Evolutionary conservation across 495 filamentous ascomycete genomes (phyloP).

Genomic region (Bacidia gigantensis): DNA sequence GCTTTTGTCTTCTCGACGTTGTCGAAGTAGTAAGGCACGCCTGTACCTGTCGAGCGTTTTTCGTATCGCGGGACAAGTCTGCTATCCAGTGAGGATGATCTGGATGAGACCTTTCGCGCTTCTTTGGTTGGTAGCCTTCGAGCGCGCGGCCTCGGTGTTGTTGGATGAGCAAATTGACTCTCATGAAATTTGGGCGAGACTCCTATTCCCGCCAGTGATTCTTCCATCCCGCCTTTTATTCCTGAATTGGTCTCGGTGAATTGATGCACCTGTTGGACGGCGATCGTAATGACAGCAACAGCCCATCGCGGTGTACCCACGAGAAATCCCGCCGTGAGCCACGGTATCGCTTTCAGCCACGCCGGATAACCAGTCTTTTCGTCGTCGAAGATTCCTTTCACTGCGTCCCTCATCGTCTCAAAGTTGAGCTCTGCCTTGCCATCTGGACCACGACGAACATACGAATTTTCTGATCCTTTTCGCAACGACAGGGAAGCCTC

Average conservation of each 20-base stretch:
- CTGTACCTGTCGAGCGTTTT: conserved; percentile 1
- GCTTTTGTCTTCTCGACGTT: background rate
- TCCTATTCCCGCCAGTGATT: conserved; percentile 2
- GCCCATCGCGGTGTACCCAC: conserved; percentile 8
- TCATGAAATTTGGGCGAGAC: conserved; percentile 5
- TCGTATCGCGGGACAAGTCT: conserved; percentile 10
- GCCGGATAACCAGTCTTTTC: conserved; percentile 6
- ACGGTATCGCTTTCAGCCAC: conserved; percentile 10
- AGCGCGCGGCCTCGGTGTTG: background rate
- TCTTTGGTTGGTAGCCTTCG: background rate
- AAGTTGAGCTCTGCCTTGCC: conserved; percentile 10
- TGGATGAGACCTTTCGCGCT: background rate
- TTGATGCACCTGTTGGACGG: conserved; percentile 3
- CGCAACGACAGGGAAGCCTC: conserved; percentile 9
- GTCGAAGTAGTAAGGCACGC: conserved; percentile 5
- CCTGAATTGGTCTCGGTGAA: background rate
- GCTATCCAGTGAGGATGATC: background rate
- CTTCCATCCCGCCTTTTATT: conserved; percentile 4
- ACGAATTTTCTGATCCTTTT: conserved; percentile 1
- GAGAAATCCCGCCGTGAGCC: conserved; percentile 8
- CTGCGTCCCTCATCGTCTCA: conserved; percentile 9
- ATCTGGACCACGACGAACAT: conserved; percentile 8
- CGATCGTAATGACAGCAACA: conserved; percentile 10
- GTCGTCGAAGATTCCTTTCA: conserved; percentile 13
- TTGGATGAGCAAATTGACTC: background rate